Base-by-base conservation (phyloP, 352 stramenopile genomes). In the Phytophthora podocarpi region DNA sequence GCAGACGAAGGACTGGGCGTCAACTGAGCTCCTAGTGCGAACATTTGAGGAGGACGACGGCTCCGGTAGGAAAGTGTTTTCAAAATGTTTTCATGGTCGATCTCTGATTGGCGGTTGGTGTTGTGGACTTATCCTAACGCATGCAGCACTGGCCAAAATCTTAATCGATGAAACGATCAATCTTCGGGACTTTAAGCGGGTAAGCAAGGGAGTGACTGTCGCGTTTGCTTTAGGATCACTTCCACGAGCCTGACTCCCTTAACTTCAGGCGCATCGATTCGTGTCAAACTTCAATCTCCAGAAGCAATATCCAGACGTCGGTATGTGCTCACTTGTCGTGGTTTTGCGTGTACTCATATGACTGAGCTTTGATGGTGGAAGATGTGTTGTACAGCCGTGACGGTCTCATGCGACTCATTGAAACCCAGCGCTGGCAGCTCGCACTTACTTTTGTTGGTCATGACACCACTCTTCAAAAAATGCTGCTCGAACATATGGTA, bases 341-440 rank as follows among this genome's bases (percentile, higher is more conserved):
- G 35, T 3, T 16, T 40, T 16, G 4, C n/a, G n/a, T n/a, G 26
- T 23, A 12, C 42, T 59, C 4, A 37, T 10, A 23, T 36, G 2
- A 16, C 12, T 15, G 16, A 31, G 21, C 18, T 37, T 21, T 5
- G 13, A n/a, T 34, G 11, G 16, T 43, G 18, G 8, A 6, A 80
- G 75, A 89, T 26, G 67, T 74, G n/a, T 56, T 91, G 12, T 89
- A 89, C 64, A 85, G 67, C 32, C 76, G 78, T 16, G 81, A 91
- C 42, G 69, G 71, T 31, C 43, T 89, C 15, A 41, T 81, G 21
- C 73, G 76, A 41, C 67, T 91, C n/a, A 82, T 89, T 30, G 75
- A 89, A 35, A 80, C 79, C 40, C 67, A 85, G 39, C 78, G 74
- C 30, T 91, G 79, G 81, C 66, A 84, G 11, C 55, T 91, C 20